Base-by-base conservation (phyloP, 192 early-diverging fungal species). In the Diversispora eburnea region DNA sequence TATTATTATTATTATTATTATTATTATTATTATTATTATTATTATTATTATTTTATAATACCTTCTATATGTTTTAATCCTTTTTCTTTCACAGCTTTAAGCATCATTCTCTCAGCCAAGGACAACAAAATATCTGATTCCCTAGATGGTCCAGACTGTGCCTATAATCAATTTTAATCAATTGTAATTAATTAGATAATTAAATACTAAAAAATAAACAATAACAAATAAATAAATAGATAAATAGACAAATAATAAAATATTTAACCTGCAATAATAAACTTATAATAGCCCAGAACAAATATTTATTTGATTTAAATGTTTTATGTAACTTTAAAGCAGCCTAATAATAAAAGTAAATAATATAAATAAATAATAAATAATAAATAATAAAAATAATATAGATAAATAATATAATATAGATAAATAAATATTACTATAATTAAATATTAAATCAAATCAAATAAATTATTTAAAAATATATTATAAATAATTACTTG, bases 281-380 rank as follows among this genome's bases (percentile, higher is more conserved):
- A 46, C 88, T 87, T 79, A 92, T 88, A 52, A 94, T 88, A 0
- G 89, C 86, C 95, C 94, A 98, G 81, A 95, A 94, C 74, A 93
- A 83, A 79, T 95, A 94, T 62, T 87, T 90, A 74, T 87, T 80
- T 45, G 85, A 78, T 75, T 92, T 92, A 75, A 91, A 94, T 56
- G 84, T 79, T 75, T 94, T 93, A 73, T 92, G 88, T 52, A 98
- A 77, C 61, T 89, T 91, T 49, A 96, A 78, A 0, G 94, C 93
- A 6, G 88, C 89, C 85, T 90, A 70, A 52, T 75, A 73, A 49
- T 78, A 33, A 1, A 72, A 15, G 43, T 46, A 55, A 20, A 73
- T 15, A 8, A 13, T 62, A 39, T 43, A 13, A n/a, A 25, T 19
- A 19, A 55, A 17, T 15, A 43, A n/a, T n/a, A n/a, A n/a, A n/a